Conservation (phyloP, 1,139 yeast species). For the Hemisphaericaspora subhashii region DNA sequence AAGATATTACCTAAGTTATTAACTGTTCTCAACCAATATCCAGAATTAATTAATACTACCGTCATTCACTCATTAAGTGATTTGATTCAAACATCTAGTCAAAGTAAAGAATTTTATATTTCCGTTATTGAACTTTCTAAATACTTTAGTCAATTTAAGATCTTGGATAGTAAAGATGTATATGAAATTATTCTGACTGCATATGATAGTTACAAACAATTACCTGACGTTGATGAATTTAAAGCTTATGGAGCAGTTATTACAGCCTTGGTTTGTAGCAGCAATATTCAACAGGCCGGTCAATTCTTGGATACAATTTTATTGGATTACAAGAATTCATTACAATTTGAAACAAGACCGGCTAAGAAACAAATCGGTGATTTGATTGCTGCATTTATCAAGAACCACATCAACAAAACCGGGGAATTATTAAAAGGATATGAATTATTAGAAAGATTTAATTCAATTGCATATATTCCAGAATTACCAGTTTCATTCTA, state of each 20-base stretch:
- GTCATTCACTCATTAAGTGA: slow-evolving; percentile 17
- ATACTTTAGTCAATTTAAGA: slow-evolving; percentile 19
- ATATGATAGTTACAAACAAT: slow-evolving; percentile 25
- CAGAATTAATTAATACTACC: slow-evolving; percentile 26
- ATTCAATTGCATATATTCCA: slow-evolving; percentile 35
- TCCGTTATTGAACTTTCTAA: slow-evolving; percentile 23
- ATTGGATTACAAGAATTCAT: slow-evolving; percentile 26
- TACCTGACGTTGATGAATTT: slow-evolving; percentile 33
- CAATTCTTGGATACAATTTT: slow-evolving; percentile 52
- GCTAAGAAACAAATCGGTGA: slow-evolving; percentile 27
- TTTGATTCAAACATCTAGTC: slow-evolving; percentile 3
- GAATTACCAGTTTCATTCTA: slow-evolving; percentile 34
- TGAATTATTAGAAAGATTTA: slow-evolving; percentile 31
- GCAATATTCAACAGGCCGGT: slow-evolving; percentile 51
- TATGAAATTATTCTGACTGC: slow-evolving; percentile 30
- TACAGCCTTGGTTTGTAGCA: slow-evolving; percentile 50
- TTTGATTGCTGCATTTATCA: slow-evolving; percentile 34
- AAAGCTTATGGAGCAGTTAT: slow-evolving; percentile 51
- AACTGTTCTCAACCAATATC: slow-evolving; percentile 26
- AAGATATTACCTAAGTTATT: slow-evolving; percentile 29
- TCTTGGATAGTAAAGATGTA: slow-evolving; percentile 18
- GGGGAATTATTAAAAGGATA: slow-evolving; percentile 25
- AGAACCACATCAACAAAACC: slow-evolving; percentile 21
- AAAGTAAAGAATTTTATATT: slow-evolving; percentile 5
- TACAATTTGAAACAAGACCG: slow-evolving; percentile 17